These are phyloP conservation scores for Naganishia vaughanmartiniae DNA, from an alignment of 768 basidiomycete genomes.

Conservation along the genomic window DNA sequence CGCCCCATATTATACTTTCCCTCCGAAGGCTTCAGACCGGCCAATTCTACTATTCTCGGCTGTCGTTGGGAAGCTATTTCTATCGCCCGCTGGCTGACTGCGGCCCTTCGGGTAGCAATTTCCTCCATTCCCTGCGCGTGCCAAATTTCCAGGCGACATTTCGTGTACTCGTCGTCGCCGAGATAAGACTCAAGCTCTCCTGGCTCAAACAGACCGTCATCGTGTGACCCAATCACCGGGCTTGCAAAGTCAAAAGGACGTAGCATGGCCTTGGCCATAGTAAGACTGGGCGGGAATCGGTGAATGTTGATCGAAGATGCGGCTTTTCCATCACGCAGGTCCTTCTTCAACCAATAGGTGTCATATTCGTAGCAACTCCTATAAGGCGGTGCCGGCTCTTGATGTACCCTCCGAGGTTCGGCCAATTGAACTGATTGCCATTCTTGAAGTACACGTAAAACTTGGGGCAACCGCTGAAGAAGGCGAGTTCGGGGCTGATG, in stretches of 20 bases:
- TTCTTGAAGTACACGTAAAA: not conserved
- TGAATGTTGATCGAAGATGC: not conserved
- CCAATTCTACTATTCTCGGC: not conserved
- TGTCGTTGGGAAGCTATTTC: slow-evolving; percentile 12
- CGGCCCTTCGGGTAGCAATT: no score
- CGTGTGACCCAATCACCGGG: not conserved
- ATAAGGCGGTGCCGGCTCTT: not conserved
- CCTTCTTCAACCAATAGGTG: slow-evolving; percentile 2
- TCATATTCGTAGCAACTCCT: not conserved
- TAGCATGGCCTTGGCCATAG: slow-evolving; percentile 17
- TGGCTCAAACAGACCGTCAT: slow-evolving; percentile 15
- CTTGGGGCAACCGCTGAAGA: not conserved
- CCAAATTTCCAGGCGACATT: slow-evolving; percentile 10
- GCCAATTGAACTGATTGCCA: slow-evolving; percentile 1
- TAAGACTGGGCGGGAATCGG: not conserved
- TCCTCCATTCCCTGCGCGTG: slow-evolving; percentile 17
- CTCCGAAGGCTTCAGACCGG: not conserved
- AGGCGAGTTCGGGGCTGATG: not conserved
- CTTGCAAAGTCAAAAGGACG: not conserved
- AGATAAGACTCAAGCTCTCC: slow-evolving; percentile 19
- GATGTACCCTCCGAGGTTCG: not conserved
- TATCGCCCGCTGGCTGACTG: not conserved
- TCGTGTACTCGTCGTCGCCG: not conserved
- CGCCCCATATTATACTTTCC: not conserved
- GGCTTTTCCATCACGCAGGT: not conserved